These are phyloP conservation scores for Buddleja alternifolia DNA, from an alignment of 257 asterid genomes.

Conservation along the genomic window DNA sequence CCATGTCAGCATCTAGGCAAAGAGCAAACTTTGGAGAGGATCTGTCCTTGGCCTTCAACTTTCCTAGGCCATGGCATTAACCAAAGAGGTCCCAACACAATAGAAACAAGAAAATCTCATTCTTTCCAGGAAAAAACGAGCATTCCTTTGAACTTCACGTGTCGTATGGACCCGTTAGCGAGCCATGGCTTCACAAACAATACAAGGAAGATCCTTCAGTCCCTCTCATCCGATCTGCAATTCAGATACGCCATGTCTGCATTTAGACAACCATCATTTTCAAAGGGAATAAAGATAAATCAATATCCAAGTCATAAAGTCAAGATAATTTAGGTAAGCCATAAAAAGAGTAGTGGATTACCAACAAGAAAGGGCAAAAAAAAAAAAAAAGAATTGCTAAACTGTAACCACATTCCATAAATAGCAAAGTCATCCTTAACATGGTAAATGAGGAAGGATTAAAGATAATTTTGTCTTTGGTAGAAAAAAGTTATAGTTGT, in stretches of 20 bases:
- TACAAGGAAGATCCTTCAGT: constrained; percentile 44
- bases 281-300: constrained; percentile 8
- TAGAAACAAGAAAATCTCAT: constrained; percentile 12
- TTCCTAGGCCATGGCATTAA: constrained; percentile 24
- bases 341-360: constrained; percentile 17
- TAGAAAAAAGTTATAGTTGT: constrained; percentile 39
- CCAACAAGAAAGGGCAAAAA: background rate
- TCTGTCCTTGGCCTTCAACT: constrained; percentile 2
- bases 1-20: constrained; percentile 26
- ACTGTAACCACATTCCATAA: constrained; percentile 38
- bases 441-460: constrained; percentile 40
- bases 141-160: constrained; percentile 49
- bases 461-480: constrained; percentile 34
- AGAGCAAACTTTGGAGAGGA: constrained; percentile 22
- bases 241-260: constrained; percentile 50
- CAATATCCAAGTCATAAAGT: constrained; percentile 5
- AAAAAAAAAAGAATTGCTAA: background rate
- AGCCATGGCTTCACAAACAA: constrained; percentile 31
- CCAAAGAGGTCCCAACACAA: constrained; percentile 50
- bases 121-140: constrained; percentile 21
- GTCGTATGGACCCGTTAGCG: constrained; percentile 53
- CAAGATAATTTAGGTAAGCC: background rate
- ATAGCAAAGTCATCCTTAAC: constrained; percentile 49
- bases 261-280: constrained; percentile 38
- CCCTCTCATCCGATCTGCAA: constrained; percentile 65